A percentile compares a stretch with the other conserved stretches of the same genome.
phyloP scores from a whole-genome alignment of 768 basidiomycete species.

The Phylloporus sp. region DNA sequence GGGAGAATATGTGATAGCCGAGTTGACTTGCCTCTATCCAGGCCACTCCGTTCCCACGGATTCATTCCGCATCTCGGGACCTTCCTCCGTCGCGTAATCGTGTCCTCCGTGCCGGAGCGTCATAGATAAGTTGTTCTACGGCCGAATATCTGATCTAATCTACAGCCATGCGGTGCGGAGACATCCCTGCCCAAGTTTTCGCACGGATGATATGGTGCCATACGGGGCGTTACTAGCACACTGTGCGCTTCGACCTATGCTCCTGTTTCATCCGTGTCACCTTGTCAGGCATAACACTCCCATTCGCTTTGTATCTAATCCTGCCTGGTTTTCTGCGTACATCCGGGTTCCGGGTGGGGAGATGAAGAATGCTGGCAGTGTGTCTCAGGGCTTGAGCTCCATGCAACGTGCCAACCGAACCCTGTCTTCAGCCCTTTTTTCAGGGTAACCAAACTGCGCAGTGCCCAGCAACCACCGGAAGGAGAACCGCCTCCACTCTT shows the following conservation, averaged over 20 bases:
- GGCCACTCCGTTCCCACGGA: background rate
- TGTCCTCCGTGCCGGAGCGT: constrained; percentile 3
- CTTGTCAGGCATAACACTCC: background rate
- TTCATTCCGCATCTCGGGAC: background rate
- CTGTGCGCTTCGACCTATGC: background rate
- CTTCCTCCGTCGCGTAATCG: background rate
- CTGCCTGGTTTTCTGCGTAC: no score
- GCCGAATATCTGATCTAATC: background rate
- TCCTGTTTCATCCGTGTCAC: background rate
- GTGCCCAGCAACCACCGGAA: no score
- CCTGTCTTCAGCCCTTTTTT: no score
- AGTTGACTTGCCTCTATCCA: background rate
- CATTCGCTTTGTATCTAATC: no score
- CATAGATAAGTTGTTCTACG: background rate
- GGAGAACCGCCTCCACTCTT: no score
- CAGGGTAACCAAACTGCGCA: no score
- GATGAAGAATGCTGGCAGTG: no score
- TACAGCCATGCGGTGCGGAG: constrained; percentile 1
- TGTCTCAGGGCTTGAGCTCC: no score
- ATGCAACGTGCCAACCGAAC: no score
- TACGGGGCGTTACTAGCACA: background rate
- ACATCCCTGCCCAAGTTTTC: background rate
- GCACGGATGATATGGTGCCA: constrained; percentile 1
- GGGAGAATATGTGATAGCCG: background rate
- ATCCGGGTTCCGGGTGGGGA: no score